Base-by-base conservation (phyloP, 768 basidiomycete genomes). In the Tubosaeta sp. region DNA sequence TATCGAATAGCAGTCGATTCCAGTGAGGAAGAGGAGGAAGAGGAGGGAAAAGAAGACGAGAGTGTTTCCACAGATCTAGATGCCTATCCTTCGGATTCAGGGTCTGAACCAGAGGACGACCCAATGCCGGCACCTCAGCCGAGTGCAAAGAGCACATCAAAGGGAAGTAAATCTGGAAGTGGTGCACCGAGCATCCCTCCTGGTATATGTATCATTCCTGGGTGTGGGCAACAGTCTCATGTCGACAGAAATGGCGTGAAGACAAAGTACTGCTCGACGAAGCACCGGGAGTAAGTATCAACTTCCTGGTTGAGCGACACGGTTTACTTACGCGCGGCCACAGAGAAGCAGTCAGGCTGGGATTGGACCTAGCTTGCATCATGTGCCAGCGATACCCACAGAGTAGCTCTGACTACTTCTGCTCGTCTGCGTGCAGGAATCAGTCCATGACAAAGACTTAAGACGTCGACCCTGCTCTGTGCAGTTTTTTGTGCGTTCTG, bases 341-440 rank as follows among this genome's bases (percentile, higher is more conserved):
- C 54, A 85, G 84, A 66, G 81, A 85, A 60, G 83, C 82, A 1
- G 82, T 85, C 12, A 67, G 63, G 14, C 67, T 74, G 16, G 80
- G 83, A 27, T 58, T 83, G 32, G 77, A 70, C 32, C 62, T 72
- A 13, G 75, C 79, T 10, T 85, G 84, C 56, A 84, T 86, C 59
- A 80, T 85, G 81, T 86, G 84, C 59, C 66, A 82, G 59, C 72
- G 69, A 38, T 70, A 78, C 54, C 84, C 84, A 19, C 84, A 86
- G 63, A 76, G 78, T 51, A 74, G 74, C 35, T 70, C 63, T 5
- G 83, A 86, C 69, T 83, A 85, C 63, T 86, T 86, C 63, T 86
- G 84, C 58, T 74, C 79, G 16, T 67, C 72, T 51, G 72, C 72
- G 4, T 86, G 84, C 64, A 76, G 76, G 59, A 80, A 84, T 42